Evolutionary conservation across 768 basidiomycete species (phyloP).

Genomic region (Boletellus ananas): DNA sequence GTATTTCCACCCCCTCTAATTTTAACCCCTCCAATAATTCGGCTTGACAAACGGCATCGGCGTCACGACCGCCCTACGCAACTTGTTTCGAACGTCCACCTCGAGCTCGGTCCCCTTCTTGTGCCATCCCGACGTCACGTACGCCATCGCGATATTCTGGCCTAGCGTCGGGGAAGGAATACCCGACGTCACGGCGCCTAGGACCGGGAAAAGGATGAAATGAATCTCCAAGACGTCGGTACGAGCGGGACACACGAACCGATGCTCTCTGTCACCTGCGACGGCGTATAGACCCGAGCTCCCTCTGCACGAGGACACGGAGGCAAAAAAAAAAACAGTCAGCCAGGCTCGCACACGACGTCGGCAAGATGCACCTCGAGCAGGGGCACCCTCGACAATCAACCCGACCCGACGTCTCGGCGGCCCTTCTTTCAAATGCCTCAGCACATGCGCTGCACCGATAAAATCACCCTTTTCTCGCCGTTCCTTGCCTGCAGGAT

Average conservation of each 20-base stretch:
- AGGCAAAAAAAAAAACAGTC: background rate
- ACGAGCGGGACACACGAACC: conserved; percentile 37
- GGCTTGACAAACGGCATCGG: conserved; percentile 87
- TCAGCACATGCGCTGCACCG: conserved; percentile 67
- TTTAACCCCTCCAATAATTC: conserved; percentile 70
- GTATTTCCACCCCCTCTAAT: no score
- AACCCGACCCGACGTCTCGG: conserved; percentile 76
- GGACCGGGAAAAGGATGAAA: conserved; percentile 14
- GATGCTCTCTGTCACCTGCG: conserved; percentile 47
- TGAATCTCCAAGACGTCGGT: conserved; percentile 14
- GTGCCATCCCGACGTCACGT: conserved; percentile 75
- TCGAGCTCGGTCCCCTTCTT: conserved; percentile 86
- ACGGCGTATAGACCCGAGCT: conserved; percentile 63
- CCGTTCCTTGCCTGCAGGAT: conserved; percentile 70
- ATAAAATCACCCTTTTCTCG: conserved; percentile 70
- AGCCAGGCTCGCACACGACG: background rate
- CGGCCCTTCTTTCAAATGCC: conserved; percentile 78
- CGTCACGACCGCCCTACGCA: conserved; percentile 67
- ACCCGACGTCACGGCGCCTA: conserved; percentile 82
- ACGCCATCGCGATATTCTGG: conserved; percentile 96
- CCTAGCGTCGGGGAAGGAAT: conserved; percentile 90
- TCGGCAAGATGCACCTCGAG: conserved; percentile 54
- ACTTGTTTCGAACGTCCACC: conserved; percentile 81
- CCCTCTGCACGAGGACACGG: conserved; percentile 52
- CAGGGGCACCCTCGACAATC: conserved; percentile 79